phyloP scores from a whole-genome alignment of 768 basidiomycete species.

The Imleria badia region DNA sequence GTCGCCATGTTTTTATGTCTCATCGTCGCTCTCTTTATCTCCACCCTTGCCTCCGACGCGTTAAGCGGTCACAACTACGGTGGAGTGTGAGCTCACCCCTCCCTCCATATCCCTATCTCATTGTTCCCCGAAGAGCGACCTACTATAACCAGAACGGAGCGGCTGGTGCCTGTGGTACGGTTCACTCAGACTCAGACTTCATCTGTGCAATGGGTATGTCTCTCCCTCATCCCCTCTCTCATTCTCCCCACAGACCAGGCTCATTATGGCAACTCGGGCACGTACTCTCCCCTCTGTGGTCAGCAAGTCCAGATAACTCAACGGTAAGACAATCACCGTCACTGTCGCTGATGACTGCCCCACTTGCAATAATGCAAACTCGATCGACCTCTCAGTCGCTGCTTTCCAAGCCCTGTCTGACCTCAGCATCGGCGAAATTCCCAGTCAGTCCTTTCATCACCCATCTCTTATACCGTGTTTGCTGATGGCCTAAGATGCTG shows the following conservation, averaged over 20 bases:
- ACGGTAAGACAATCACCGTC: constrained; percentile 51
- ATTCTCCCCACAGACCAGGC: constrained; percentile 40
- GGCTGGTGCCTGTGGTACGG: constrained; percentile 76
- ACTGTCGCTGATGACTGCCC: constrained; percentile 82
- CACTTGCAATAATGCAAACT: constrained; percentile 62
- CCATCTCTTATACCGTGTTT: neutral
- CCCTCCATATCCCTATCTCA: neutral
- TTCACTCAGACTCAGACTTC: constrained; percentile 52
- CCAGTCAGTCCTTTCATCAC: constrained; percentile 43
- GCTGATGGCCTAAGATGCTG: neutral
- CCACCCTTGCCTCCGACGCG: neutral
- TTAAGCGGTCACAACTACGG: too few relatives aligned
- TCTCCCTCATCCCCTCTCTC: neutral
- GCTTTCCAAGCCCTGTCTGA: constrained; percentile 59
- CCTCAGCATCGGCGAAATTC: constrained; percentile 50
- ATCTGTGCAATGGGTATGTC: constrained; percentile 65
- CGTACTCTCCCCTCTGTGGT: constrained; percentile 67
- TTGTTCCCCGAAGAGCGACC: constrained; percentile 46
- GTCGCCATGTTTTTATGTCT: too few relatives aligned
- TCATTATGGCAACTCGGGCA: constrained; percentile 50
- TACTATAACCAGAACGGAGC: constrained; percentile 70
- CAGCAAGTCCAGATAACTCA: constrained; percentile 56
- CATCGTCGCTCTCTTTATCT: too few relatives aligned
- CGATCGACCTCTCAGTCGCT: constrained; percentile 69
- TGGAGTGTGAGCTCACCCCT: constrained; percentile 43